Evolutionary conservation across 768 basidiomycete genomes (phyloP).

Genomic region (Symmetrospora coprosmae): DNA sequence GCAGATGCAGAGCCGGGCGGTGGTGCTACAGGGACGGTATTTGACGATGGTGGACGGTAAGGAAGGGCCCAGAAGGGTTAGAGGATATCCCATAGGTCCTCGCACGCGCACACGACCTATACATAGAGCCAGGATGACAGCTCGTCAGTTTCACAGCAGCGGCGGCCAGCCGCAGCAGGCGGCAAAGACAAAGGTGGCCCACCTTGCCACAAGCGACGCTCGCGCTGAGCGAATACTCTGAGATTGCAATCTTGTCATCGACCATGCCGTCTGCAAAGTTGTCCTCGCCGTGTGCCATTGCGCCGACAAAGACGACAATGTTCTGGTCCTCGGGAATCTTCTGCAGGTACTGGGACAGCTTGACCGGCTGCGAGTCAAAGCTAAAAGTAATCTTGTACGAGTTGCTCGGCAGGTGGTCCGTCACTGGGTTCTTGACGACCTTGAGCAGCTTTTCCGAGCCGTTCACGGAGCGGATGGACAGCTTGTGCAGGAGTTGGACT

Average conservation of each 20-base stretch:
- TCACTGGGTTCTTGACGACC: constrained; percentile 95
- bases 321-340: constrained; percentile 75
- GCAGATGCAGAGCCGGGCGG: neutral
- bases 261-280: constrained; percentile 91
- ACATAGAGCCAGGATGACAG: constrained; percentile 2
- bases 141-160: neutral
- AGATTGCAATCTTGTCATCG: constrained; percentile 93
- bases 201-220: constrained; percentile 96
- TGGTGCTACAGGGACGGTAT: neutral
- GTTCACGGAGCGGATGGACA: constrained; percentile 88
- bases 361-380: constrained; percentile 68
- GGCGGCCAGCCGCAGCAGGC: constrained; percentile 17
- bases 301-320: constrained; percentile 88
- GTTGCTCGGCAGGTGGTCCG: constrained; percentile 84
- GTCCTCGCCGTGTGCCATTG: constrained; percentile 90
- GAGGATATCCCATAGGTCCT: constrained; percentile 89
- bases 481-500: constrained; percentile 95
- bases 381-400: constrained; percentile 94
- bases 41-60: neutral
- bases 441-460: constrained; percentile 93
- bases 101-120: constrained; percentile 77
- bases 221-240: constrained; percentile 54
- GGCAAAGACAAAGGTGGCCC: constrained; percentile 37
- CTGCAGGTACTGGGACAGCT: constrained; percentile 68
- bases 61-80: constrained; percentile 37